phyloP scores from a whole-genome alignment of 352 stramenopile genomes.

The Phytophthora chlamydospora region DNA sequence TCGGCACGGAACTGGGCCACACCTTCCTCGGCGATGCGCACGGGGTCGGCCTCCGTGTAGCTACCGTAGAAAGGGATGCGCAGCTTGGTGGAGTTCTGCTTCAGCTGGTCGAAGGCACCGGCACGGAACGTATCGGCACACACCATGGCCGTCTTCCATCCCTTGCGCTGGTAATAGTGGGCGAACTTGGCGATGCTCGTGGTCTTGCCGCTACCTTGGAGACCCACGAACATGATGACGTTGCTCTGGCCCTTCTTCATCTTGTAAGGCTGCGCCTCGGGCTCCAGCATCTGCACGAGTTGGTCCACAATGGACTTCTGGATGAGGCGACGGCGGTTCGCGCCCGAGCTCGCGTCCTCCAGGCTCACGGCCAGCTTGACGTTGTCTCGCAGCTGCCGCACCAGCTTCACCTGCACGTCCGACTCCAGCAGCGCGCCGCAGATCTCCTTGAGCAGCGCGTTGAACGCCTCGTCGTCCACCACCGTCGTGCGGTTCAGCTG shows the following conservation, averaged over 20 bases:
- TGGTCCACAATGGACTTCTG: constrained; percentile 92
- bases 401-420: constrained; percentile 91
- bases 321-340: constrained; percentile 89
- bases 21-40: constrained; percentile 97
- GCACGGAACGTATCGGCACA: constrained; percentile 99
- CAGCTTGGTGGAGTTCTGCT: constrained; percentile 99
- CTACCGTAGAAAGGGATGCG: constrained; percentile 98
- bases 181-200: constrained; percentile 99
- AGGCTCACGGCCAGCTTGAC: constrained; percentile 90
- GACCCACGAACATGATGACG: constrained; percentile 94
- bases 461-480: constrained; percentile 92
- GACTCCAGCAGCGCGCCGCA: constrained; percentile 89
- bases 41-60: constrained; percentile 98
- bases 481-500: constrained; percentile 90
- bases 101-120: constrained; percentile 99
- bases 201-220: constrained; percentile 98
- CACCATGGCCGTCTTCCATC: constrained; percentile 99
- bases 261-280: constrained; percentile 87
- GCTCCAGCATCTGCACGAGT: constrained; percentile 90
- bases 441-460: constrained; percentile 92
- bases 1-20: constrained; percentile 97
- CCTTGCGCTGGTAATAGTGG: constrained; percentile 97
- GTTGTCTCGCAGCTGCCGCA: constrained; percentile 89
- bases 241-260: constrained; percentile 92
- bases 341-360: constrained; percentile 74